These are phyloP conservation scores for Prunus mira DNA, from an alignment of 306 rosid species.

Conservation along the genomic window DNA sequence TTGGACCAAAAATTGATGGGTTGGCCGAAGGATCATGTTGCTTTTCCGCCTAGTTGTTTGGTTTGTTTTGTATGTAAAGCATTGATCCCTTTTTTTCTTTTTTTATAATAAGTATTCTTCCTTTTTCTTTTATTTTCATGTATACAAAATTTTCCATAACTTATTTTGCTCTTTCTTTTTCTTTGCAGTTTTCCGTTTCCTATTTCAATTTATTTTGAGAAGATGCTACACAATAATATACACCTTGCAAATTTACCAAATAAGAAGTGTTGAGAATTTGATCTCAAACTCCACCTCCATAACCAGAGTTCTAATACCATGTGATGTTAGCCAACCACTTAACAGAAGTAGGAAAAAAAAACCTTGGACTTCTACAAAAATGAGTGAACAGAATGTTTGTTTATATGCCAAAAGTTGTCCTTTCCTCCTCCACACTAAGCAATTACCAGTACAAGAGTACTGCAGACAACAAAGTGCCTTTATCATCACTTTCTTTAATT, in stretches of 20 bases:
- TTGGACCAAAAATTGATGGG: slow-evolving; percentile 15
- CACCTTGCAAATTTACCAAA: not conserved
- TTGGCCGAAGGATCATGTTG: not conserved
- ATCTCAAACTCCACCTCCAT: not conserved
- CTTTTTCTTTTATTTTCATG: not conserved
- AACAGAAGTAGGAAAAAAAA: not conserved
- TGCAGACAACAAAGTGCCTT: not conserved
- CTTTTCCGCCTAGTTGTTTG: not conserved
- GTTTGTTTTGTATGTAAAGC: not conserved
- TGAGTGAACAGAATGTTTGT: not conserved
- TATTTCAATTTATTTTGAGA: not conserved
- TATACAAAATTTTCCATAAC: not conserved
- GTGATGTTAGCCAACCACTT: not conserved
- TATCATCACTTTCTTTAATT: not conserved
- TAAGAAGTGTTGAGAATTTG: not conserved
- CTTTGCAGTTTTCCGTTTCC: not conserved
- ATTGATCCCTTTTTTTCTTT: not conserved
- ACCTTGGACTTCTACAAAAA: not conserved
- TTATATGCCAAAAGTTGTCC: not conserved
- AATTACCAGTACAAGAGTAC: not conserved
- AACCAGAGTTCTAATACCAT: not conserved
- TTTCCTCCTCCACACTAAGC: not conserved
- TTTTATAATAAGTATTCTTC: not conserved
- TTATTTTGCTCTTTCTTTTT: not conserved
- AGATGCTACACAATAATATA: not conserved